Percentiles rank a stretch among this genome's conserved stretches.
phyloP scores from a whole-genome alignment of 2,329 filamentous ascomycete species.

The Juglanconis sp. region DNA sequence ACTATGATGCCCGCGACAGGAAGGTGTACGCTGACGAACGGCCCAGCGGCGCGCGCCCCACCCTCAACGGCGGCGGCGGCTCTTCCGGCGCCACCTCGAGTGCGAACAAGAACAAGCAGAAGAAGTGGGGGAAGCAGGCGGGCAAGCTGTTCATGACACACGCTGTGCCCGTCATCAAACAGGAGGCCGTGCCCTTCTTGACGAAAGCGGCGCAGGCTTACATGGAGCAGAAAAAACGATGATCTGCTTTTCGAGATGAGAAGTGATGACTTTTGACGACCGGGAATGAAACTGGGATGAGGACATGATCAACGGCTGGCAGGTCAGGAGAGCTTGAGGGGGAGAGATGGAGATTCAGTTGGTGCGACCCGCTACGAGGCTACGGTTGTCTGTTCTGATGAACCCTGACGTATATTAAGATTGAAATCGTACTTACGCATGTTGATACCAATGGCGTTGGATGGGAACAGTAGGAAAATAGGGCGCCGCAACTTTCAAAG shows the following conservation, averaged over 20 bases:
- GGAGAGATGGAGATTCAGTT: too few species aligned
- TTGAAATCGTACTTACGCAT: too few species aligned
- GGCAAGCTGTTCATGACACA: constrained; percentile 19
- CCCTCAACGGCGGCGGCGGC: not conserved
- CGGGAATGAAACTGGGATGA: too few species aligned
- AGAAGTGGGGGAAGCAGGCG: constrained; percentile 14
- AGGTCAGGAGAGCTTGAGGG: too few species aligned
- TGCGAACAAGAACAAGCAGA: constrained; percentile 12
- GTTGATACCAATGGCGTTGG: too few species aligned
- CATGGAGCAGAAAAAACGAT: constrained; percentile 11
- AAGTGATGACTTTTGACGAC: too few species aligned
- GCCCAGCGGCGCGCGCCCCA: not conserved
- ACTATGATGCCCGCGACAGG: not conserved
- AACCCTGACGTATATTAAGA: too few species aligned
- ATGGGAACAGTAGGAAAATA: too few species aligned
- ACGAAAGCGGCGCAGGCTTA: constrained; percentile 19
- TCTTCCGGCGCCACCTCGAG: not conserved
- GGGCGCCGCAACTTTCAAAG: too few species aligned
- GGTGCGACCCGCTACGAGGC: too few species aligned
- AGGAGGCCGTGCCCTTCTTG: constrained; percentile 18
- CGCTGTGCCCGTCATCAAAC: constrained; percentile 17
- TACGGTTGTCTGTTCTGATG: too few species aligned
- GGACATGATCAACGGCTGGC: too few species aligned
- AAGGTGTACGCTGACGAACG: constrained; percentile 4
- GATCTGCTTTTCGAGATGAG: not conserved